phyloP scores from a whole-genome alignment of 2,329 filamentous ascomycete genomes.

The Alternaria sp. region DNA sequence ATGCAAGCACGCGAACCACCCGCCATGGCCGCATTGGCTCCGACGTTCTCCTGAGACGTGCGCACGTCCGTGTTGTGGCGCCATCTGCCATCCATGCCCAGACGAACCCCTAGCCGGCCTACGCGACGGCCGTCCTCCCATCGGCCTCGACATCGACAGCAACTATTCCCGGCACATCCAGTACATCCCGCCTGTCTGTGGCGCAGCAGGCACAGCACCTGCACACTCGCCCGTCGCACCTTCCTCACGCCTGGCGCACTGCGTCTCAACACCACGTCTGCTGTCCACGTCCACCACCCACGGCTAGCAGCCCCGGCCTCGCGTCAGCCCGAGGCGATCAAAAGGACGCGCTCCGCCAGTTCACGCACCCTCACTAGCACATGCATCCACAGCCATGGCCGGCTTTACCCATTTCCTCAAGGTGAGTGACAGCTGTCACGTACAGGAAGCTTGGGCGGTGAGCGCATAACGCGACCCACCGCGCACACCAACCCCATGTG shows the following conservation, averaged over 20 bases:
- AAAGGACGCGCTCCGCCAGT: conserved; percentile 5
- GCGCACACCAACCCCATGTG: background rate
- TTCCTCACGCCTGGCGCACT: background rate
- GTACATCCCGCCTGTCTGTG: background rate
- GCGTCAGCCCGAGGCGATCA: background rate
- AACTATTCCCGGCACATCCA: background rate
- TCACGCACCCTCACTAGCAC: conserved; percentile 3
- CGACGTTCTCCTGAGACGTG: conserved; percentile 37
- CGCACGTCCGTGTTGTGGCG: conserved; percentile 20
- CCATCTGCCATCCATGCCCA: background rate
- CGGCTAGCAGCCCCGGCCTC: background rate
- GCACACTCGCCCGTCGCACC: conserved; percentile 1
- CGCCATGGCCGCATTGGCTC: conserved; percentile 24
- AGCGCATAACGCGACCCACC: background rate
- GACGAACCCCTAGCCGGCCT: background rate
- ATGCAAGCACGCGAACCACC: conserved; percentile 5
- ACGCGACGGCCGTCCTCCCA: background rate
- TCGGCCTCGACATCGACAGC: background rate
- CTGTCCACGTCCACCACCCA: background rate
- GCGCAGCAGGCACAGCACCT: conserved; percentile 1
- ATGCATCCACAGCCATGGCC: conserved; percentile 34
- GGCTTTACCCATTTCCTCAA: conserved; percentile 44
- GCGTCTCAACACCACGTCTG: conserved; percentile 6
- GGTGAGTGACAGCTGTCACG: conserved; percentile 23
- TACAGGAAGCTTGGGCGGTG: background rate